Evolutionary conservation across 2,329 filamentous ascomycete species (phyloP), one percentile per base, ranked within the genome.

Genomic region (Sphaerulina vaccinii): DNA sequence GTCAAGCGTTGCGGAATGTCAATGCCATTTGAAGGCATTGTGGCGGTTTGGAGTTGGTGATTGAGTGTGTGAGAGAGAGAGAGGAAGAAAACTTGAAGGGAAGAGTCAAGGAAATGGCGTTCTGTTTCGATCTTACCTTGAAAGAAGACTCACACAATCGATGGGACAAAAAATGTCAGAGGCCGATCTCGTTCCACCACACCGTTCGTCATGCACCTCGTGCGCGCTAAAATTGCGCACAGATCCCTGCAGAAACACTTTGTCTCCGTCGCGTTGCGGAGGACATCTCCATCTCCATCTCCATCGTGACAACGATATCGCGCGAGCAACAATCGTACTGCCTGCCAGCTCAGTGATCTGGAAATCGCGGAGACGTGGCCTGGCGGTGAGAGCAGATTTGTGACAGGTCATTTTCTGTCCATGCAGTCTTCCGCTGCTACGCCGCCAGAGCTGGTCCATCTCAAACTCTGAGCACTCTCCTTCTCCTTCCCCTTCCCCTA

Each of bases 1-100:
- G 57, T 61, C 48, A 62, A 62, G 49, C 65, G 64, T 18, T 59
- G 54, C 37, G 68, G 68, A 50, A 71, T 71, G 54, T 68, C 61
- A 50, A 59, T 56, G 35, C 68, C 65, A 38, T 57, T 56, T 39
- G 66, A 61, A 29, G 65, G 65, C 68, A 70, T 70, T 46, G 10
- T 39, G 44, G 22, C 23, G 33, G 15, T 16, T 11, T 19, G 35
- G 32, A 36, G 32, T 22, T 37, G 15, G 21, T 29, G 35, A 15
- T 15, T 13, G 24, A 32, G n/a, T 32, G 27, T 9, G 27, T 9
- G n/a, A 32, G 7, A 11, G 5, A 13, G 27, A 11, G 9, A 32
- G 27, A 9, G 27, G 27, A 13, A 32, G 27, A 5, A 13, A 11
- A 13, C 27, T n/a, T n/a, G n/a, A 10, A 22, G 27, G 15, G 33